These are phyloP conservation scores for Pseudogymnoascus sp. DNA, from an alignment of 2,329 filamentous ascomycete genomes.

Conservation along the genomic window DNA sequence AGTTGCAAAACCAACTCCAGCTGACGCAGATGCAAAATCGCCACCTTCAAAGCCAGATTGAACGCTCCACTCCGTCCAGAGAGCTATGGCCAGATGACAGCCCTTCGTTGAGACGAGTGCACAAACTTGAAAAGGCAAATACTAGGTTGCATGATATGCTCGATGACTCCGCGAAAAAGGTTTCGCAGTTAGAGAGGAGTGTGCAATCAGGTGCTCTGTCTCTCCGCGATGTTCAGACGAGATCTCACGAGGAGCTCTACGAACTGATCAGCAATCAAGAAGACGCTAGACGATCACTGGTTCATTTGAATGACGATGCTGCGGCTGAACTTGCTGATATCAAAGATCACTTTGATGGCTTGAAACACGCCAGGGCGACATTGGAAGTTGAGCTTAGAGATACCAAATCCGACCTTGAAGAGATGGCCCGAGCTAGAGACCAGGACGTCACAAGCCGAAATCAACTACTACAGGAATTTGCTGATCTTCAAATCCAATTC, in stretches of 20 bases:
- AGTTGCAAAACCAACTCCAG: constrained; percentile 88
- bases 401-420: constrained; percentile 70
- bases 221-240: constrained; percentile 81
- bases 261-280: constrained; percentile 91
- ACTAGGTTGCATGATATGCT: constrained; percentile 86
- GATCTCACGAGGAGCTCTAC: constrained; percentile 88
- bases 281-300: constrained; percentile 69
- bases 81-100: constrained; percentile 63
- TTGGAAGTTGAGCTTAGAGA: constrained; percentile 85
- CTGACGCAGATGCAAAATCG: constrained; percentile 92
- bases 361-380: constrained; percentile 70
- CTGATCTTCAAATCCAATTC: constrained; percentile 85
- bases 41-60: constrained; percentile 80
- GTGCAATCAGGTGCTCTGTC: constrained; percentile 82
- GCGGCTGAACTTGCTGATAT: constrained; percentile 78
- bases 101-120: constrained; percentile 69
- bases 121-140: constrained; percentile 89
- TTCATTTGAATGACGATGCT: constrained; percentile 78
- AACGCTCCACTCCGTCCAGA: constrained; percentile 53
- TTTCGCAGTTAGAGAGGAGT: constrained; percentile 78
- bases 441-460: constrained; percentile 81
- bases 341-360: constrained; percentile 76
- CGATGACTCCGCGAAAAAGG: constrained; percentile 86
- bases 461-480: constrained; percentile 84
- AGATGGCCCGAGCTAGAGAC: constrained; percentile 68